Evolutionary conservation across 495 filamentous ascomycete genomes (phyloP).

Genomic region (Neurospora sp.): DNA sequence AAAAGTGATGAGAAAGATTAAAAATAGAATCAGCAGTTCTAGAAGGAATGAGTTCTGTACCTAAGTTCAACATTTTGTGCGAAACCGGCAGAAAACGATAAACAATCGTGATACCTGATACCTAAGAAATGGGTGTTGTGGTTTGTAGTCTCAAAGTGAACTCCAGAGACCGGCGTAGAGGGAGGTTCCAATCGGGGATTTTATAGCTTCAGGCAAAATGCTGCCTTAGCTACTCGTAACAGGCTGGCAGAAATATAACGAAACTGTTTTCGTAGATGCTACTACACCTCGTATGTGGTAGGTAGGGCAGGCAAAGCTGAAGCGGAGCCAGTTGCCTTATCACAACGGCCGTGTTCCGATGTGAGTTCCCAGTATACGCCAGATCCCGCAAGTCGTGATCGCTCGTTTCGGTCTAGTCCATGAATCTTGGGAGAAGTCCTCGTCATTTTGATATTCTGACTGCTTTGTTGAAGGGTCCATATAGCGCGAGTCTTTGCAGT

Average conservation of each 20-base stretch:
- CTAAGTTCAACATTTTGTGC: background rate
- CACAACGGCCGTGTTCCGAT: background rate
- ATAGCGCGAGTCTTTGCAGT: background rate
- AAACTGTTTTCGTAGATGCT: background rate
- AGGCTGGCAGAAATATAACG: background rate
- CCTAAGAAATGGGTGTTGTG: background rate
- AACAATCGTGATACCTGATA: background rate
- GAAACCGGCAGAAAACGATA: background rate
- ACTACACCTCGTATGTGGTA: background rate
- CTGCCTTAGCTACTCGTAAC: background rate
- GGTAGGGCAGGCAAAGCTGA: background rate
- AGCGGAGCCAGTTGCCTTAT: background rate
- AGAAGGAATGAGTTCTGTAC: background rate
- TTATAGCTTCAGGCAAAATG: background rate
- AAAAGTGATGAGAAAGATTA: background rate
- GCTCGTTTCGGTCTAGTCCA: background rate
- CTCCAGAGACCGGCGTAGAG: background rate
- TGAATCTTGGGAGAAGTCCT: background rate
- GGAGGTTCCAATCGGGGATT: background rate
- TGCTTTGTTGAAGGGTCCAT: background rate
- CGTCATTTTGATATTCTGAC: background rate
- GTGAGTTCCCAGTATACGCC: background rate
- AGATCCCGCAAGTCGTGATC: background rate
- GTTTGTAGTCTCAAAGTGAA: background rate
- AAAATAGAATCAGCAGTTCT: background rate